Conservation (phyloP, 768 basidiomycete species). For the Auricularia sp. region DNA sequence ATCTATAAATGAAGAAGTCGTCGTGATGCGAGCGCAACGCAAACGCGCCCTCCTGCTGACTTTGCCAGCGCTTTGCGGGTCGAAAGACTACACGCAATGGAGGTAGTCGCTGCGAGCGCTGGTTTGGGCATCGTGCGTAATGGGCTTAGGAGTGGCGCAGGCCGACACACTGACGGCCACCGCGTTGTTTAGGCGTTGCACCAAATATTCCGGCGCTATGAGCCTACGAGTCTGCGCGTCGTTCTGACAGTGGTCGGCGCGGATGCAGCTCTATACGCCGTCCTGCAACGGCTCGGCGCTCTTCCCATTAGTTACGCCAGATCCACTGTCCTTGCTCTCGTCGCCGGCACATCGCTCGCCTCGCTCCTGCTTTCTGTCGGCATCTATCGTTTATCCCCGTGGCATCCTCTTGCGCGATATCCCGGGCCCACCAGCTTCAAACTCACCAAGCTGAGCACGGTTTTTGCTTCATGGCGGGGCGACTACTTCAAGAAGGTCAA, state of each 20-base stretch:
- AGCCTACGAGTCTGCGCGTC: not conserved
- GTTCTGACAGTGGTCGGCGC: not conserved
- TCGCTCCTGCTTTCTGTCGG: conserved; percentile 18
- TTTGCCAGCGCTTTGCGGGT: no score
- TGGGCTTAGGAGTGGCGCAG: no score
- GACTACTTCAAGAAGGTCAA: conserved; percentile 37
- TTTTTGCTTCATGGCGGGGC: conserved; percentile 26
- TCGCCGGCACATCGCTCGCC: not conserved
- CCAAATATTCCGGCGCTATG: not conserved
- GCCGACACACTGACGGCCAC: no score
- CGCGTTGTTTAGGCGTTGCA: not conserved
- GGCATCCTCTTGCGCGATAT: conserved; percentile 28
- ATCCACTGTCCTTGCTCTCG: not conserved
- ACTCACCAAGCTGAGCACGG: conserved; percentile 24
- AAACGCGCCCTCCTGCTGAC: no score
- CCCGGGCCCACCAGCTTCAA: conserved; percentile 25
- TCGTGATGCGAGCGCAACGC: no score
- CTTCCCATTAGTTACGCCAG: not conserved
- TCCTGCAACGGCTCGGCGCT: not conserved
- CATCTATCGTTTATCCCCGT: conserved; percentile 28
- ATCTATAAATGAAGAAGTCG: no score
- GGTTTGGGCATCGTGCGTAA: no score
- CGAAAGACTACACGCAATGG: no score
- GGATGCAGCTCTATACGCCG: not conserved
- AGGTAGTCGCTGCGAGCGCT: no score